Conservation (phyloP, 116 monocot species). For the Trichopus zeylanicus region DNA sequence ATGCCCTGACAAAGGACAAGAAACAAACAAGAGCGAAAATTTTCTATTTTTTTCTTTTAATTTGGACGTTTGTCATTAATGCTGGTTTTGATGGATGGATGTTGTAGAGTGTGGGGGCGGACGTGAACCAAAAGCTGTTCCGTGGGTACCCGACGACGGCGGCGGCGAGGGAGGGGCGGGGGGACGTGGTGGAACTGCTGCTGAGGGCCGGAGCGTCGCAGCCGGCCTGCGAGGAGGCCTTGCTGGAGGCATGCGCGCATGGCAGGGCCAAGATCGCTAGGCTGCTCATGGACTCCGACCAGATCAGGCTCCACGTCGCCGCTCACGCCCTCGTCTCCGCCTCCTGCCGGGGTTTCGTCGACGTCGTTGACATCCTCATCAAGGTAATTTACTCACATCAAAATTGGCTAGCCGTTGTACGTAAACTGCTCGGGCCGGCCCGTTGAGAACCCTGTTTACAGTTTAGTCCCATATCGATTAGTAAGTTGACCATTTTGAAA, state of each 20-base stretch:
- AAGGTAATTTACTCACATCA: conserved; percentile 21
- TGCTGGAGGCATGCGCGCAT: conserved; percentile 42
- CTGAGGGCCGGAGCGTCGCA: conserved; percentile 41
- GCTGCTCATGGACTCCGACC: conserved; percentile 33
- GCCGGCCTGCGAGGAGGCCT: conserved; percentile 52
- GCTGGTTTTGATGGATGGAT: neutral
- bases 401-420: no score
- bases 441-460: conserved; percentile 1
- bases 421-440: no score
- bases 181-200: conserved; percentile 40
- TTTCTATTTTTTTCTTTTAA: neutral
- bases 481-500: no score
- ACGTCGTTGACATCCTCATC: conserved; percentile 35
- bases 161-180: conserved; percentile 51
- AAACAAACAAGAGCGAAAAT: neutral
- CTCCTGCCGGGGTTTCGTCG: conserved; percentile 46
- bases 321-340: conserved; percentile 50
- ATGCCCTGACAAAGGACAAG: neutral
- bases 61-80: no score
- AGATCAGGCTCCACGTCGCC: conserved; percentile 24
- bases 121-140: conserved; percentile 56
- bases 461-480: neutral
- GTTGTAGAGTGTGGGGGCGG: conserved; percentile 45
- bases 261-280: conserved; percentile 30
- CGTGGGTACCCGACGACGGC: conserved; percentile 55